Base-by-base conservation (phyloP, 2,329 filamentous ascomycete genomes). In the Aspergillus sp. region DNA sequence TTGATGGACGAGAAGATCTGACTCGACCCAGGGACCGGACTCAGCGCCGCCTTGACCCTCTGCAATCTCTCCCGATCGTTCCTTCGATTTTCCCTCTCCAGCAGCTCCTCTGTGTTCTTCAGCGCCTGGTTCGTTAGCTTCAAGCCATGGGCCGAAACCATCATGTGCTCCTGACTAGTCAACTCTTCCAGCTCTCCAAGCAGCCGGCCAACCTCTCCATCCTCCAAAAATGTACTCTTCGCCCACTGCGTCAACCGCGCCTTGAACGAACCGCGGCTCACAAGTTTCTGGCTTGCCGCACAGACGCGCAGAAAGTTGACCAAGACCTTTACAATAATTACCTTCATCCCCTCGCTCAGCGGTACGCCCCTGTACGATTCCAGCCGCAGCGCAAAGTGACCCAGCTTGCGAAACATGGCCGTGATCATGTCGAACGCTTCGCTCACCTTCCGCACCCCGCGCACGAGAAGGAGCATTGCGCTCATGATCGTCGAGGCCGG, bases 141-240 rank as follows among this genome's bases (percentile, higher is more conserved):
- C 9, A 63, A 25, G 5, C 23, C 28, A 15, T 63, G 61, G 1
- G 58, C 61, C 0, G 61, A 63, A 8, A 63, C 54, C 58, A 61
- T 63, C 54, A 41, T 58, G 50, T 63, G 49, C 13, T 63, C 61
- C 45, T 58, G 53, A n/a, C 58, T 47, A 4, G 58, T 63, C 58
- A 63, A 51, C 19, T 63, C 58, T 23, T 58, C 53, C 48, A 63
- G 15, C 19, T 63, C 57, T 4, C 15, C 43, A 22, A 63, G 43
- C 3, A 60, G 25, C 2, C n/a, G 30, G 4, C 22, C 50, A 13
- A 63, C 23, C 23, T 22, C 17, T 7, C 43, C 51, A 47, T 61
- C 59, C 38, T 61, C 59, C 7, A 61, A 11, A n/a, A 61, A 30
- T 7, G 46, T 17, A 25, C 57, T 63, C 45, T 53, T 58, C 11